Percentiles rank a stretch among this genome's conserved stretches.
phyloP scores from a whole-genome alignment of 352 stramenopile genomes.

The Aphanomyces astaci region DNA sequence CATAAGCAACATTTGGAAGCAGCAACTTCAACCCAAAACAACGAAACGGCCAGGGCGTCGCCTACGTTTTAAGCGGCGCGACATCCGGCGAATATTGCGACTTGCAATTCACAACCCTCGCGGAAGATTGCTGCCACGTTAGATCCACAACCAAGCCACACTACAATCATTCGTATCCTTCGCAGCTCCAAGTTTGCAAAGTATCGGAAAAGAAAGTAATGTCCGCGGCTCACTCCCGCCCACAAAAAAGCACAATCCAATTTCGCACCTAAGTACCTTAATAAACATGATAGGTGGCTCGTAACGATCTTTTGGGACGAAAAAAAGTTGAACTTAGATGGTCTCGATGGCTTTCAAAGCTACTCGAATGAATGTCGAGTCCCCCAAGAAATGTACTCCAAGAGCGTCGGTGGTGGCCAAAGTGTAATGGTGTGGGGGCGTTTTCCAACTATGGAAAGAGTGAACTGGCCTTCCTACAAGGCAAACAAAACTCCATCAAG shows the following conservation, averaged over 20 bases:
- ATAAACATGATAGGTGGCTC: not conserved
- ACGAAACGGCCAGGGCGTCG: too few species aligned
- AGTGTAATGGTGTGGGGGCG: not conserved
- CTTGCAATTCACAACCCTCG: not conserved
- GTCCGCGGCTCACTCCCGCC: not conserved
- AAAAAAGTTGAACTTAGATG: not conserved
- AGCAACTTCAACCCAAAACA: not conserved
- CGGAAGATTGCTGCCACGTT: too few species aligned
- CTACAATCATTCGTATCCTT: not conserved
- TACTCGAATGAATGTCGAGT: not conserved
- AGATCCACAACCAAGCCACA: not conserved
- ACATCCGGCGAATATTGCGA: not conserved
- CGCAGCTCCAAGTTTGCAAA: too few species aligned
- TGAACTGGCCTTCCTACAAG: too few species aligned
- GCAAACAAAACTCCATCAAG: too few species aligned
- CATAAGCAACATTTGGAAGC: not conserved
- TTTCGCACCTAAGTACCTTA: not conserved
- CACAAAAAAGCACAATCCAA: not conserved
- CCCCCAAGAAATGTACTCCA: not conserved
- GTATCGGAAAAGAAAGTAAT: not conserved
- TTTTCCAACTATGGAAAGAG: too few species aligned
- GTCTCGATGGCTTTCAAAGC: not conserved
- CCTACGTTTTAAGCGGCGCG: not conserved
- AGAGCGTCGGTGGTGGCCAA: not conserved
- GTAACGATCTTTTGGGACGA: not conserved